phyloP scores from a whole-genome alignment of 2,329 filamentous ascomycete species.

The Penicillium sp. region DNA sequence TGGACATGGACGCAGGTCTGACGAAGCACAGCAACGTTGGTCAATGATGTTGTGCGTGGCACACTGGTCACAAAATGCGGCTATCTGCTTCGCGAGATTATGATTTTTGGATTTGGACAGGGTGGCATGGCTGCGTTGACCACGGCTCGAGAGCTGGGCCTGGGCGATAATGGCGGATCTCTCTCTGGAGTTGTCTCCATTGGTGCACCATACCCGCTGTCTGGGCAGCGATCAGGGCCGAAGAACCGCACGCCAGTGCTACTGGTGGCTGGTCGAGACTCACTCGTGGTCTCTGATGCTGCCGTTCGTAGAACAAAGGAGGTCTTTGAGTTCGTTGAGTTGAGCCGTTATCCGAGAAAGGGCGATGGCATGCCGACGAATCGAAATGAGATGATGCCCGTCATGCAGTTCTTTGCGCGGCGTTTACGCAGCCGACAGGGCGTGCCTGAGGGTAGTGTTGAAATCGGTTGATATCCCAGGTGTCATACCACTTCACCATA shows the following conservation, averaged over 20 bases:
- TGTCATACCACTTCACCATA: not conserved
- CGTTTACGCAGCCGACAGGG: slow-evolving; percentile 42
- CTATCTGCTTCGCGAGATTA: slow-evolving; percentile 55
- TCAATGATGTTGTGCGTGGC: slow-evolving; percentile 49
- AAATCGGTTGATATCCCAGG: slow-evolving; percentile 30
- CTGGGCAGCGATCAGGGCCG: slow-evolving; percentile 23
- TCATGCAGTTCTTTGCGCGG: slow-evolving; percentile 69
- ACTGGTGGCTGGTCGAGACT: slow-evolving; percentile 39
- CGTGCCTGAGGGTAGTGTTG: slow-evolving; percentile 44
- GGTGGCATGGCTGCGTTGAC: slow-evolving; percentile 60
- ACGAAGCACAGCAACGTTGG: slow-evolving; percentile 46
- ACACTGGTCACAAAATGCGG: slow-evolving; percentile 54
- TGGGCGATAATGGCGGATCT: slow-evolving; percentile 18
- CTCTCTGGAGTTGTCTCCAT: slow-evolving; percentile 42
- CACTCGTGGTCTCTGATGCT: slow-evolving; percentile 55
- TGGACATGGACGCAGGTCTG: slow-evolving; percentile 61
- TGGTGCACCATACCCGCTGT: slow-evolving; percentile 40
- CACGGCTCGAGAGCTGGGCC: slow-evolving; percentile 45
- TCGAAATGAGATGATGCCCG: slow-evolving; percentile 78
- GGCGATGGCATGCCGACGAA: slow-evolving; percentile 79
- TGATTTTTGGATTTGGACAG: slow-evolving; percentile 64
- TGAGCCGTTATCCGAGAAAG: slow-evolving; percentile 62
- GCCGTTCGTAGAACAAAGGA: slow-evolving; percentile 60
- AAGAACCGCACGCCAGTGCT: slow-evolving; percentile 42
- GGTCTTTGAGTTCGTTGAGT: slow-evolving; percentile 62